Evolutionary conservation across 2,329 filamentous ascomycete genomes (phyloP).

Genomic region (Fusarium irregulare): DNA sequence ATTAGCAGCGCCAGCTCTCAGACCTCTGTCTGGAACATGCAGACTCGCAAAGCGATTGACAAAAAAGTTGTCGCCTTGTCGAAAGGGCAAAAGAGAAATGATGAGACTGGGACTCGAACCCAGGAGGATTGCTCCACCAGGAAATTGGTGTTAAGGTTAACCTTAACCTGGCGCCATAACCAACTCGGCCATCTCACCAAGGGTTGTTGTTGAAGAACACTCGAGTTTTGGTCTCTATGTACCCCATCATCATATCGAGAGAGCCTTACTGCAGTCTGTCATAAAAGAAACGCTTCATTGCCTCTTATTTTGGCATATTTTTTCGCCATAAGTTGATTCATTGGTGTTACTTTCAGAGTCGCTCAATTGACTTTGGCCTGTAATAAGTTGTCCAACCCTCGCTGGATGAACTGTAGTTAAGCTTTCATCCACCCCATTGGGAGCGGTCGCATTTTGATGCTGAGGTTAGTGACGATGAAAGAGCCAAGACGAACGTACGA

Average conservation of each 20-base stretch:
- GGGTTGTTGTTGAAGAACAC: accelerated
- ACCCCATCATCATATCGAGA: accelerated
- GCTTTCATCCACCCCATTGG: background rate
- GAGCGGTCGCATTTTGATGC: background rate
- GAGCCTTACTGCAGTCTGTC: background rate
- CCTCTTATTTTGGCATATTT: accelerated
- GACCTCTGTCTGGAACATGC: background rate
- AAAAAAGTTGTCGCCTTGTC: background rate
- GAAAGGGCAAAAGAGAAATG: constrained; percentile 6
- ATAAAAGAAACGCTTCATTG: background rate
- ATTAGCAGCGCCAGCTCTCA: accelerated
- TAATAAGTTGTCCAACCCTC: background rate
- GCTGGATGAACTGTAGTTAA: background rate
- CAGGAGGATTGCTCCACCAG: constrained; percentile 37
- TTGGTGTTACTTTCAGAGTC: background rate
- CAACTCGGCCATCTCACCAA: constrained; percentile 37
- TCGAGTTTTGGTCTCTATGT: accelerated
- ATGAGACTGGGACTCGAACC: constrained; percentile 37
- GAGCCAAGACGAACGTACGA: background rate
- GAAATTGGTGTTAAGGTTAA: constrained; percentile 35
- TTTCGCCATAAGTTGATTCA: background rate
- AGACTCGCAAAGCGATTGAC: background rate
- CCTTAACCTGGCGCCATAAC: constrained; percentile 37
- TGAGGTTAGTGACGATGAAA: background rate
- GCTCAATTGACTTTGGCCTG: background rate